phyloP scores from a whole-genome alignment of 1,284 basidiomycete species.

The Amylostereum areolatum region DNA sequence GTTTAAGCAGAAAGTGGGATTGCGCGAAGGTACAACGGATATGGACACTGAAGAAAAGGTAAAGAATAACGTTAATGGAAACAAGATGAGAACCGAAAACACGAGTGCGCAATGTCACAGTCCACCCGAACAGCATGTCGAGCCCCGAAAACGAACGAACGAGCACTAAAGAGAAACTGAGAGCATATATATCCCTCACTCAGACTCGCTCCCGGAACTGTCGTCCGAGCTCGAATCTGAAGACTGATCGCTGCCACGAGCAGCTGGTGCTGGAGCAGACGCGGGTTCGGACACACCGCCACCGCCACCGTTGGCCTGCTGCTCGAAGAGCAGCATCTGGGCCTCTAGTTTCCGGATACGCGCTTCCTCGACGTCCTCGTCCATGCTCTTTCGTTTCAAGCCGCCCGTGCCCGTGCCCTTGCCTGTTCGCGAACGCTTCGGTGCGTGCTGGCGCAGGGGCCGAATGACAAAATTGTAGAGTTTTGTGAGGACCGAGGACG shows the following conservation, averaged over 20 bases:
- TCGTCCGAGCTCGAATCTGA: conserved; percentile 72
- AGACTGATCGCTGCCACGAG: conserved; percentile 63
- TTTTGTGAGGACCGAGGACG: conserved; percentile 78
- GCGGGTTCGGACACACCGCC: conserved; percentile 23
- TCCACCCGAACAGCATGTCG: no score
- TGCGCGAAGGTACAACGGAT: conserved; percentile 11
- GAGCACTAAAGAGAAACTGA: no score
- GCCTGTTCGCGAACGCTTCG: conserved; percentile 61
- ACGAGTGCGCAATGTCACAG: not conserved
- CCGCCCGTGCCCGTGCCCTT: conserved; percentile 83
- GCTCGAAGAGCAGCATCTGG: conserved; percentile 71
- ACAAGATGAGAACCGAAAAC: conserved; percentile 1
- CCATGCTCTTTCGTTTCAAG: conserved; percentile 86
- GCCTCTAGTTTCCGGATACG: conserved; percentile 86
- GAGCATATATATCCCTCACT: conserved; percentile 34
- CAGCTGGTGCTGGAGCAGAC: conserved; percentile 21
- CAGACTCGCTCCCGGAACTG: conserved; percentile 78
- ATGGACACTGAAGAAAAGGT: conserved; percentile 15
- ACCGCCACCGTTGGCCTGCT: conserved; percentile 15
- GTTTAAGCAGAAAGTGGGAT: conserved; percentile 10
- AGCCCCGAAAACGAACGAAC: no score
- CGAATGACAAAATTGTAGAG: conserved; percentile 92
- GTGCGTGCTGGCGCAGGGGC: conserved; percentile 51
- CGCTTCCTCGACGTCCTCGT: conserved; percentile 83
- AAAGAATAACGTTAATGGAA: conserved; percentile 6